Evolutionary conservation across 345 rosid genomes (phyloP).

Genomic region (Eucalyptus brandiana): DNA sequence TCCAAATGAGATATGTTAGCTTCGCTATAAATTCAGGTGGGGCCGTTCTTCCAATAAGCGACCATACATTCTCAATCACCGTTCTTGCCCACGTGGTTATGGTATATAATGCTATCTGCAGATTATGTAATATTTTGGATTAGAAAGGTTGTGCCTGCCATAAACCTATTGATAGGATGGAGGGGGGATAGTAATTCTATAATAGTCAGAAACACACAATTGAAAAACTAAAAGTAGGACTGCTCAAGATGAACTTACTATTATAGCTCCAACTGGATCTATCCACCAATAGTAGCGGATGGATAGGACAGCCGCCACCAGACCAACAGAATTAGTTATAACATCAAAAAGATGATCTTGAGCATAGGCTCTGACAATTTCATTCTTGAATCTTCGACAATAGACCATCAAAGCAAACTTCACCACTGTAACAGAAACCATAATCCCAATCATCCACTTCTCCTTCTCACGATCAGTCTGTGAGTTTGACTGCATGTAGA

Average conservation of each 20-base stretch:
- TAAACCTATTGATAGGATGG: neutral
- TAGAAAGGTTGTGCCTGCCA: neutral
- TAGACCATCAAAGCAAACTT: constrained; percentile 22
- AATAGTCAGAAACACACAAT: neutral
- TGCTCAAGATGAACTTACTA: neutral
- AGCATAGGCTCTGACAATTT: constrained; percentile 17
- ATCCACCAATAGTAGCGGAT: constrained; percentile 20
- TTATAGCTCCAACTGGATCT: constrained; percentile 17
- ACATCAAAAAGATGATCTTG: constrained; percentile 27
- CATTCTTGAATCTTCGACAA: constrained; percentile 22
- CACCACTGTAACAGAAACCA: constrained; percentile 16
- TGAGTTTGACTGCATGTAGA: constrained; percentile 2
- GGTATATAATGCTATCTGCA: constrained; percentile 75
- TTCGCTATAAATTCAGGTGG: constrained; percentile 76
- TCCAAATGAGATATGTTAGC: constrained; percentile 68
- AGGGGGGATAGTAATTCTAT: neutral
- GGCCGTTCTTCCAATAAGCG: constrained; percentile 61
- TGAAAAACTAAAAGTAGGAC: neutral
- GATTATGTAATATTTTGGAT: neutral
- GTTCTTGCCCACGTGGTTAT: constrained; percentile 67
- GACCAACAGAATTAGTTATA: constrained; percentile 19
- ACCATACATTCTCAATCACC: constrained; percentile 58
- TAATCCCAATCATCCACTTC: constrained; percentile 28
- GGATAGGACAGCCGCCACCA: constrained; percentile 17
- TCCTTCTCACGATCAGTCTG: neutral